Base-by-base conservation (phyloP, 2,329 filamentous ascomycete genomes). In the Corniculantispora saksenae region DNA sequence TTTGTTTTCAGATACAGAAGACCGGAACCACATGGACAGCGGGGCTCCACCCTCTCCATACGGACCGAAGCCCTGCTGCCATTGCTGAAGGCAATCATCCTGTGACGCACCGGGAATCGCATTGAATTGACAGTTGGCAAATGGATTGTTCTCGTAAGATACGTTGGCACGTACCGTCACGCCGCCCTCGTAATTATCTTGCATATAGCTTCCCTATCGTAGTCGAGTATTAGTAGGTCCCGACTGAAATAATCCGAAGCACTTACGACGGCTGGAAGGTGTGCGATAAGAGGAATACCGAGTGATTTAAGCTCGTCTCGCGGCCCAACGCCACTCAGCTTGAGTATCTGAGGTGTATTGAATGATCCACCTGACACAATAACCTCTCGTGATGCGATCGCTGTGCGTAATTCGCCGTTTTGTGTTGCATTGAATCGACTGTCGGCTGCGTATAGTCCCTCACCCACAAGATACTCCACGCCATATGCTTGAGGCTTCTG, bases 251-350 rank as follows among this genome's bases (percentile, higher is more conserved):
- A 40, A 43, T 43, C 38, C 38, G 17, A 19, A 6, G 12, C 17
- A 59, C 56, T 23, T 47, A 59, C 65, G 3, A 73, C 71, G 4
- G 67, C 86, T 0, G 85, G 85, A 0, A 85, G 77, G 67, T 89
- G 80, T 0, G 76, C 74, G 27, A 86, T 65, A 5, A 86, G 78
- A 0, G 79, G 73, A 50, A 81, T 79, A 1, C 66, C 69, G 15
- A 74, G 71, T 48, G 71, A 69, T 19, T 74, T 64, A 0, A 84
- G 73, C 32, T 83, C 77, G 0, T 67, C 69, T 0, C 72, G 71
- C 0, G 81, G 81, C 0, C 83, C 83, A 38, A 79, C 61, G 3
- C 83, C 83, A 45, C 81, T 83, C 0, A 84, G 76, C 74, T 83
- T 83, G 5, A 85, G 75, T 5, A 85, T 73, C 63, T 86, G 83